Conservation (phyloP, 768 basidiomycete species). For the Trametes punicea region DNA sequence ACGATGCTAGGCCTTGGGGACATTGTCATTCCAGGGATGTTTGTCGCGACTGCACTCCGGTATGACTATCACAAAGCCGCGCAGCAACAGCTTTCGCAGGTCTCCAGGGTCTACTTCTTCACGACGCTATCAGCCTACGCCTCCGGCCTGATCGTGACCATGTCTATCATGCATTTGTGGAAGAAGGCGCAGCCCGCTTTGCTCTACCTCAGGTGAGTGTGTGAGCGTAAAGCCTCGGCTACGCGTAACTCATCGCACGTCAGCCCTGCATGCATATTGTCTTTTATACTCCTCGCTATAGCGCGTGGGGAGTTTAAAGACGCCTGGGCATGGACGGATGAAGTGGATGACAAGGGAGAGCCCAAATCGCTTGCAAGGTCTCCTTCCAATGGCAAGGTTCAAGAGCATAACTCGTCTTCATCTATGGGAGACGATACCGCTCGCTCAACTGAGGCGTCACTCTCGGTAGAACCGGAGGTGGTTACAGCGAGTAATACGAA, state of each 20-base stretch:
- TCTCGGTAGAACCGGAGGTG: background rate
- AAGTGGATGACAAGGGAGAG: slow-evolving; percentile 17
- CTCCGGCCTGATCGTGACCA: slow-evolving; percentile 68
- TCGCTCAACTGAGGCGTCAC: background rate
- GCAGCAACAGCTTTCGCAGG: slow-evolving; percentile 32
- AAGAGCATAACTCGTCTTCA: background rate
- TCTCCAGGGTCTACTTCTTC: slow-evolving; percentile 73
- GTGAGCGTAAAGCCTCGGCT: background rate
- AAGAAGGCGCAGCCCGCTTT: slow-evolving; percentile 85
- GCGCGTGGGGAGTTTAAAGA: slow-evolving; percentile 65
- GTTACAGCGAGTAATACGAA: background rate
- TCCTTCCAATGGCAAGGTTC: background rate
- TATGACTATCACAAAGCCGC: slow-evolving; percentile 60
- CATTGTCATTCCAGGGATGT: slow-evolving; percentile 63
- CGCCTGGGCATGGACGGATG: slow-evolving; percentile 74
- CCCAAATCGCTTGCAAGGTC: background rate
- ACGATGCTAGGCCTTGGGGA: slow-evolving; percentile 94
- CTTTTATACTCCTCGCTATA: slow-evolving; percentile 58
- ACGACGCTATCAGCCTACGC: slow-evolving; percentile 70
- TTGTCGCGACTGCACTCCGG: slow-evolving; percentile 82
- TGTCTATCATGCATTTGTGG: slow-evolving; percentile 80
- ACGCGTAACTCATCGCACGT: background rate
- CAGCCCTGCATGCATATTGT: slow-evolving; percentile 75
- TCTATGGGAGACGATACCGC: background rate
- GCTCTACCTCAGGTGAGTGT: slow-evolving; percentile 77